Base-by-base conservation (phyloP, 257 asterid genomes). In the Ballota nigra region DNA sequence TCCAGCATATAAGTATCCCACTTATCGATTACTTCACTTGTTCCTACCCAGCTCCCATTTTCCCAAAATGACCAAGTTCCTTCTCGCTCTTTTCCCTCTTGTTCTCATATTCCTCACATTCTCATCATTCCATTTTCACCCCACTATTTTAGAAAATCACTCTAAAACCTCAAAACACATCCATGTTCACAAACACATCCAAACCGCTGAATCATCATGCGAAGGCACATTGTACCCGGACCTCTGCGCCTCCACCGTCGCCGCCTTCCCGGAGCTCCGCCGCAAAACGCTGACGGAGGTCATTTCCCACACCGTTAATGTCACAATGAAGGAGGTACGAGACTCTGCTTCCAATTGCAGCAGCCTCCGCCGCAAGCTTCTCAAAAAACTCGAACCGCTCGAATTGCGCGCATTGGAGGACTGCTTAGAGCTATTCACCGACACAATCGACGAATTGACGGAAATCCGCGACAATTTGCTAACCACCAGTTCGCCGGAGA, bases 321-420 rank as follows among this genome's bases (percentile, higher is more conserved):
- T 81, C 29, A 87, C 99, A 3, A 78, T 90, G 26, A 76, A 70
- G 22, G 94, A 89, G 82, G 96, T 88, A 22, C 45, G 71, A 13
- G 81, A 33, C 13, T 84, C 96, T 59, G 78, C 86, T 5, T 8
- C 75, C 49, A 92, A 89, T 73, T 82, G 92, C 77, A 79, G 77
- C 70, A 70, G 83, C 69, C 73, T 95, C 69, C 89, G 90, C 20
- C 82, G 84, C 34, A 85, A 83, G 72, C 78, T 88, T 33, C 70
- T 62, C 4, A 72, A 63, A 18, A 75, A 79, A 15, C 82, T 88
- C 12, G 89, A 77, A 9, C 85, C 87, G 2, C 73, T 86, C 1
- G 99, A 89, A 52, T 62, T 79, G 6, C 86, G 79, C 3, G 99
- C 99, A 0, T 81, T 95, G 34, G 92, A 86, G 58, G 99, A 95